A percentile compares a stretch with the other conserved stretches of the same genome.
These are phyloP conservation scores for Kentomonas sorsogonicus DNA, from an alignment of 208 protist species.

Conservation along the genomic window DNA sequence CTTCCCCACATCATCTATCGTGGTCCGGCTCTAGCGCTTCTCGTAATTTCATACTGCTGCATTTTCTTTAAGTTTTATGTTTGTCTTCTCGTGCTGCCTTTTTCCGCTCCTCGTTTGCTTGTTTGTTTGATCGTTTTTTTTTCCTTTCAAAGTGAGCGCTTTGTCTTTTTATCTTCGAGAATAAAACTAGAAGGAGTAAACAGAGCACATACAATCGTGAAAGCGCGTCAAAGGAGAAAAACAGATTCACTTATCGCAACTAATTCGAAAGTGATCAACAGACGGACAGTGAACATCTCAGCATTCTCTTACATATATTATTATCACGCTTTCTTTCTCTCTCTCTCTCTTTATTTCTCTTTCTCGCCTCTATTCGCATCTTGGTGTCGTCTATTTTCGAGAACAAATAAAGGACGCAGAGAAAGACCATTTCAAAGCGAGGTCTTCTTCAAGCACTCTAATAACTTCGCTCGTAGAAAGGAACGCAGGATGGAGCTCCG, in stretches of 20 bases:
- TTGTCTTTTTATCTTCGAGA: background rate
- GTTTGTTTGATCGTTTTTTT: slow-evolving; percentile 1
- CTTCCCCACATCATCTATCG: background rate
- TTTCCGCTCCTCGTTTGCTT: slow-evolving; percentile 4
- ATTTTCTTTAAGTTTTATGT: background rate
- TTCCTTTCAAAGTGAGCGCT: background rate
- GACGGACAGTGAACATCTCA: background rate
- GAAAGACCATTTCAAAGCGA: too few species aligned
- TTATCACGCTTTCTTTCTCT: background rate
- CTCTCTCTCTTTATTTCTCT: slow-evolving; percentile 2
- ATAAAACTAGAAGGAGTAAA: background rate
- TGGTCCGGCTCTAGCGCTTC: background rate
- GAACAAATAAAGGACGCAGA: background rate
- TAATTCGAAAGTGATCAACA: background rate
- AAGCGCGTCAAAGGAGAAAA: slow-evolving; percentile 8
- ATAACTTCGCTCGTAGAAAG: background rate
- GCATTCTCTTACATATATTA: background rate
- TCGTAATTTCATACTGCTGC: background rate
- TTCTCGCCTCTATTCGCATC: background rate
- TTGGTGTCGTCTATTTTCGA: background rate
- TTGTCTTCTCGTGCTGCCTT: background rate
- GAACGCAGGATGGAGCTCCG: slow-evolving; percentile 38
- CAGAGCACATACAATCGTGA: background rate
- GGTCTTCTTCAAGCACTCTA: slow-evolving; percentile 3
- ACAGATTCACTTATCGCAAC: too few species aligned